A percentile compares a stretch with the other conserved stretches of the same genome.
These are phyloP conservation scores for Ichthyophthirius multifiliis DNA, from an alignment of 169 alveolate genomes.

Conservation along the genomic window DNA sequence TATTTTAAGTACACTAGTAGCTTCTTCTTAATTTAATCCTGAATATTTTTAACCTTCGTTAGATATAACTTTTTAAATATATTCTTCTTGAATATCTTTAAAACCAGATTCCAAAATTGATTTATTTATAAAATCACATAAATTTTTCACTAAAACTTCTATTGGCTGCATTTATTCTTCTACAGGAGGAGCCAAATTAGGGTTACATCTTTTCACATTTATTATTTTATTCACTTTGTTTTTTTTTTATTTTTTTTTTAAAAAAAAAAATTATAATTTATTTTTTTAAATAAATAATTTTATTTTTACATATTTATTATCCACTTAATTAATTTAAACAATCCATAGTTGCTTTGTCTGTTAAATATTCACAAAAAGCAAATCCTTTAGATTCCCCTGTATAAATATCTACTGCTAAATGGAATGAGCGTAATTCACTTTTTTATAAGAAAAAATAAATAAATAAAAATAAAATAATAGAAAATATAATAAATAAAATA, in stretches of 20 bases:
- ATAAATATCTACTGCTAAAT: constrained; percentile 8
- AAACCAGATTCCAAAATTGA: neutral
- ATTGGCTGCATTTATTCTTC: neutral
- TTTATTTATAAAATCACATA: neutral
- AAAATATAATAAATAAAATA: no score
- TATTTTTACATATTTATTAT: neutral
- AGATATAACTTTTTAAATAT: neutral
- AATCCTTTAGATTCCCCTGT: constrained; percentile 11
- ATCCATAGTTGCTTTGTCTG: neutral
- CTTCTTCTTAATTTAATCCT: neutral
- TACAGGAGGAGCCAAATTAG: neutral
- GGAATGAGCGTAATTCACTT: neutral
- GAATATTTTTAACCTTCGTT: neutral
- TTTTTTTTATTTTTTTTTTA: no score
- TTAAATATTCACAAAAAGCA: constrained; percentile 15
- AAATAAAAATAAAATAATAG: neutral
- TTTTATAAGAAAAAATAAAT: neutral
- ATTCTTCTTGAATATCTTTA: neutral
- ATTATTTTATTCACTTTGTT: neutral
- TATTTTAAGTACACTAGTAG: neutral
- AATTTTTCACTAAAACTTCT: neutral
- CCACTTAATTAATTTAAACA: constrained; percentile 6
- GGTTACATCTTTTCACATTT: neutral
- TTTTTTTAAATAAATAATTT: neutral
- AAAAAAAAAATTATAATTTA: neutral